Evolutionary conservation across 2,329 filamentous ascomycete species (phyloP), one percentile per base, ranked within the genome.

Genomic region (Talaromyces sp.): DNA sequence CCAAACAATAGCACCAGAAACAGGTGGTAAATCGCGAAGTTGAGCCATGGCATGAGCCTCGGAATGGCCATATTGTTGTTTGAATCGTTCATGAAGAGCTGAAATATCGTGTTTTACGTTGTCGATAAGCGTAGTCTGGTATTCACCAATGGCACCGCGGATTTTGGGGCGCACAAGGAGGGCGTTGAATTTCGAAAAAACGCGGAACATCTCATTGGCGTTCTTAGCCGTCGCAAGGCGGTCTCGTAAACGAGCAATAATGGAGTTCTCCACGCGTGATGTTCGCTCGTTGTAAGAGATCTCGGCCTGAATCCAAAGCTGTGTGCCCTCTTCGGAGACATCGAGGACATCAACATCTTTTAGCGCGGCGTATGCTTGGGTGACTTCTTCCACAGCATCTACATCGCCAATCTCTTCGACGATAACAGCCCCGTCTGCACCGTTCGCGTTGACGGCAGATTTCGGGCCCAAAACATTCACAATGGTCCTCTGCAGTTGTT

Each of bases 111-210:
- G 88, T 75, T 98, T 98, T 69, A 99, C 95, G 68, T 96, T 96
- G 69, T 97, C 93, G 73, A 99, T 96, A 35, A 99, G 86, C 75
- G 97, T 93, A 4, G 93, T 95, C 75, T 99, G 95, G 73, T 99
- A 99, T 77, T 99, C 93, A 50, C 92, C 90, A 70, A 99, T 99
- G 59, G 95, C 96, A 66, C 96, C 93, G 66, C 95, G 89, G 77
- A 99, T 98, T 82, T 99, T 99, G n/a, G 95, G 95, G 62, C 95
- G 87, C 60, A 99, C 93, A 68, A 99, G 96, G 31, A 99, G 87
- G 1, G 95, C 95, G 73, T 99, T 99, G 84, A 99, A 99, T 73
- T 98, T 98, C 58, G 95, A 98, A 75, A 99, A 99, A 63, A 99
- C 95, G 58, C 96, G 90, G 75, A 99, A 99, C 95, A 99, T 99